Conservation (phyloP, 2,329 filamentous ascomycete species). For the Emergomyces orientalis region DNA sequence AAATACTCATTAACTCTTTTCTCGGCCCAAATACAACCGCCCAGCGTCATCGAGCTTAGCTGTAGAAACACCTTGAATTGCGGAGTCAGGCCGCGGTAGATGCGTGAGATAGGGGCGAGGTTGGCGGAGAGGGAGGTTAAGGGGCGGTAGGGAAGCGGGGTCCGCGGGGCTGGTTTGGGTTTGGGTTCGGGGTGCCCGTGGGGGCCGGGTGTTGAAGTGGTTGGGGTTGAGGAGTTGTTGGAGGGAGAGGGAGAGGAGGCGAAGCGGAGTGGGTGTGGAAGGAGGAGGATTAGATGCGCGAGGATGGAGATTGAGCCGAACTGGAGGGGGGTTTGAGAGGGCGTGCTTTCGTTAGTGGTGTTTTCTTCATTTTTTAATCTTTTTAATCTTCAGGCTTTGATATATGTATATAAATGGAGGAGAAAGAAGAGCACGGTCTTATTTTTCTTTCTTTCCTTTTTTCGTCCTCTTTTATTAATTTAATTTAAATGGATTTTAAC, state of each 20-base stretch:
- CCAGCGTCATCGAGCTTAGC: constrained; percentile 39
- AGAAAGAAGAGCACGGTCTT: background rate
- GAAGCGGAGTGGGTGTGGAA: constrained; percentile 37
- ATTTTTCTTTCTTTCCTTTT: background rate
- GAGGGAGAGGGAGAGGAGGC: constrained; percentile 22
- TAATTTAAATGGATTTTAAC: constrained; percentile 13
- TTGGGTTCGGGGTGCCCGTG: constrained; percentile 21
- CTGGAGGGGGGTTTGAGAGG: constrained; percentile 16
- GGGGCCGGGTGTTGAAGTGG: constrained; percentile 16
- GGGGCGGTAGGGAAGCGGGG: constrained; percentile 29
- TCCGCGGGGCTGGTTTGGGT: constrained; percentile 24
- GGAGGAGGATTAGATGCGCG: constrained; percentile 37
- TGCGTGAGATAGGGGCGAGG: constrained; percentile 33
- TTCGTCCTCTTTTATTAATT: background rate
- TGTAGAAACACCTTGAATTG: constrained; percentile 45
- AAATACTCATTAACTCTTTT: constrained; percentile 39
- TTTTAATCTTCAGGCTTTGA: background rate
- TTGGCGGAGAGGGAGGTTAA: constrained; percentile 43
- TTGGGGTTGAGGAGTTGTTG: constrained; percentile 22
- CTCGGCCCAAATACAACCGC: constrained; percentile 43
- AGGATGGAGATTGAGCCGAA: constrained; percentile 40
- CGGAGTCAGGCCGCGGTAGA: constrained; percentile 41
- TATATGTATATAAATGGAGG: background rate
- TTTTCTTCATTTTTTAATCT: background rate
- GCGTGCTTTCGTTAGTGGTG: background rate